These are phyloP conservation scores for Blastomyces silverae DNA, from an alignment of 2,329 filamentous ascomycete species.

Conservation along the genomic window DNA sequence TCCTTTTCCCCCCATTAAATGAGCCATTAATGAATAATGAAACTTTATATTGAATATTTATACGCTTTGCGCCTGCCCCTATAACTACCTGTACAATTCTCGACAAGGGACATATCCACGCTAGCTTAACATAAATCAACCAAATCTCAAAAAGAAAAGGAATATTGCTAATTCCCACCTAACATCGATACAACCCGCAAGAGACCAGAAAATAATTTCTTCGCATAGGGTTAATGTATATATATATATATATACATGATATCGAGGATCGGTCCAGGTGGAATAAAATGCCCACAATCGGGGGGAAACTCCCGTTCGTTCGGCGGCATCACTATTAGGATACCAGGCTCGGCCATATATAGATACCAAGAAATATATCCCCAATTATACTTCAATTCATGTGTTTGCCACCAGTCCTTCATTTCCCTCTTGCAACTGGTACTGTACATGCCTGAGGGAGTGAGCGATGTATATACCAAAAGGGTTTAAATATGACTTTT, in stretches of 20 bases:
- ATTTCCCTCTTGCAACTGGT: background rate
- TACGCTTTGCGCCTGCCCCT: background rate
- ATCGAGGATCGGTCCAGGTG: background rate
- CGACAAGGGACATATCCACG: background rate
- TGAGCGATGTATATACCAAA: no score
- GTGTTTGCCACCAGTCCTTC: background rate
- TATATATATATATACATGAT: background rate
- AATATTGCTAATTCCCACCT: no score
- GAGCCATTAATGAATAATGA: constrained; percentile 1
- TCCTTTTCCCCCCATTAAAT: background rate
- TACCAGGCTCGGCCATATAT: background rate
- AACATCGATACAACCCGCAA: no score
- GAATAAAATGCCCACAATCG: background rate
- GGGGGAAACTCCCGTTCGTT: background rate
- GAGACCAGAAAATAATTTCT: background rate
- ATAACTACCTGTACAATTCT: background rate
- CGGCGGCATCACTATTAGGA: background rate
- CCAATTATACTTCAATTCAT: background rate
- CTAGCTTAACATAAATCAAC: background rate
- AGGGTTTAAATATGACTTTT: no score
- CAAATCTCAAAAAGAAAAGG: no score
- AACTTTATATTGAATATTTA: background rate
- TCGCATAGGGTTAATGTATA: background rate
- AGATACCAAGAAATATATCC: background rate
- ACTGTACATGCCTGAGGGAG: background rate